phyloP scores from a whole-genome alignment of 345 rosid genomes.

The Hypericum androsaemum region DNA sequence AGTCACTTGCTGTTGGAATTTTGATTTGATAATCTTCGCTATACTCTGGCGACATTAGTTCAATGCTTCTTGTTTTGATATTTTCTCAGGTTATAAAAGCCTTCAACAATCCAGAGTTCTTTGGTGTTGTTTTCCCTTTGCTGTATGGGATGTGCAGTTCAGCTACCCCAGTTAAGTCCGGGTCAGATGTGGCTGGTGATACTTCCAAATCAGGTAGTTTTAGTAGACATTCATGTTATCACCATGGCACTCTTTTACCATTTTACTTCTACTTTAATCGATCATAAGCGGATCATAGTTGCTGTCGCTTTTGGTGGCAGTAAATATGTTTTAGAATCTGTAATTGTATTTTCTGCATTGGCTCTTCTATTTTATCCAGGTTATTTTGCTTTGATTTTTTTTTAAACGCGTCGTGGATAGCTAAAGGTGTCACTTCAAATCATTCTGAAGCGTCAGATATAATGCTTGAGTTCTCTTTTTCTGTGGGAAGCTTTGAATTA shows the following conservation, averaged over 20 bases:
- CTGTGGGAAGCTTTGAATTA: no score
- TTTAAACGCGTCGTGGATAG: no score
- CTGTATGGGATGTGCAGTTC: conserved; percentile 57
- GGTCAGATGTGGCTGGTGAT: conserved; percentile 34
- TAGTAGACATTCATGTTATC: conserved; percentile 11
- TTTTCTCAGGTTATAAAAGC: conserved; percentile 59
- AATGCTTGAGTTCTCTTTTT: no score
- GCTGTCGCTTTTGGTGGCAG: no score
- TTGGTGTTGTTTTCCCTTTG: conserved; percentile 54
- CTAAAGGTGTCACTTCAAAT: no score
- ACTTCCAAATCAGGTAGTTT: conserved; percentile 51
- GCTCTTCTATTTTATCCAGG: no score
- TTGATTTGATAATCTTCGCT: neutral
- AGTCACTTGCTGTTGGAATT: neutral
- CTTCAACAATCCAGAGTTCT: conserved; percentile 65
- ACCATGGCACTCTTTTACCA: neutral
- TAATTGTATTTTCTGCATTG: no score
- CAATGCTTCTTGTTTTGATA: neutral
- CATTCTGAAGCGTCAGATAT: no score
- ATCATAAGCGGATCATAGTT: neutral
- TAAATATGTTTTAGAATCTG: no score
- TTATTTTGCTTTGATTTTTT: no score
- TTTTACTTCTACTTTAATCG: neutral
- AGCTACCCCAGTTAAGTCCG: conserved; percentile 30
- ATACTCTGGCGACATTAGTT: neutral